phyloP scores from a whole-genome alignment of 768 basidiomycete species.

The Leccinum rimulosum region DNA sequence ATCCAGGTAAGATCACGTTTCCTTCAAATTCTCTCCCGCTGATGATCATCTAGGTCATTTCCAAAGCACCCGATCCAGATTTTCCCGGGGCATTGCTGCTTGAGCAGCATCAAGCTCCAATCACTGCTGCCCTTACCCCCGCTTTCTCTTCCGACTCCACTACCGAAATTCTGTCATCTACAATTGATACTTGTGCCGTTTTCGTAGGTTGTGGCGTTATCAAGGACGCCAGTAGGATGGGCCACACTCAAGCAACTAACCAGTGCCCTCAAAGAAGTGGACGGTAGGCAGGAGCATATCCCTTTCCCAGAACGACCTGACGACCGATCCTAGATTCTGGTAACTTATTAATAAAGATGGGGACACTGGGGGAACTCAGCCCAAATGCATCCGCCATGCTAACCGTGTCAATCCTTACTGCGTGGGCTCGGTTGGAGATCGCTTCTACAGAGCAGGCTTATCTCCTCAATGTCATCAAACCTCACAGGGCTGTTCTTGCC shows the following conservation, averaged over 20 bases:
- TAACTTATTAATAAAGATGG: conserved; percentile 64
- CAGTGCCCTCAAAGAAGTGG: conserved; percentile 83
- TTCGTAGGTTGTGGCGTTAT: conserved; percentile 96
- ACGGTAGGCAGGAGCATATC: conserved; percentile 49
- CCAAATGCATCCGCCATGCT: conserved; percentile 96
- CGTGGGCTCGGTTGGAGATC: conserved; percentile 92
- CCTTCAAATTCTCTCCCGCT: neutral
- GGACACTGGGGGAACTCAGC: conserved; percentile 82
- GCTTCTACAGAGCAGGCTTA: conserved; percentile 73
- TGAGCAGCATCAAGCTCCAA: conserved; percentile 97
- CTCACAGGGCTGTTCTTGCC: conserved; percentile 71
- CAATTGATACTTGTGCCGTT: conserved; percentile 89
- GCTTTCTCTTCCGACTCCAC: conserved; percentile 95
- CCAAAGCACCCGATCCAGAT: conserved; percentile 83
- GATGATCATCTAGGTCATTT: conserved; percentile 65
- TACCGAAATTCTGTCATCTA: conserved; percentile 90
- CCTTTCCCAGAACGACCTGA: conserved; percentile 6
- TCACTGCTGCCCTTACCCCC: conserved; percentile 94
- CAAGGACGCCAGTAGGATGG: conserved; percentile 88
- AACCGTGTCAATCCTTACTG: conserved; percentile 86
- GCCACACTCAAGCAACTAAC: conserved; percentile 88
- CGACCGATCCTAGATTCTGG: conserved; percentile 58
- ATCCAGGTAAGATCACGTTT: conserved; percentile 61
- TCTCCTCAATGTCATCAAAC: conserved; percentile 76
- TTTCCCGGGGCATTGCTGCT: conserved; percentile 87